Percentiles rank a stretch among this genome's conserved stretches.
These are phyloP conservation scores for Candida endomychidarum DNA, from an alignment of 805 yeast species.

Conservation along the genomic window DNA sequence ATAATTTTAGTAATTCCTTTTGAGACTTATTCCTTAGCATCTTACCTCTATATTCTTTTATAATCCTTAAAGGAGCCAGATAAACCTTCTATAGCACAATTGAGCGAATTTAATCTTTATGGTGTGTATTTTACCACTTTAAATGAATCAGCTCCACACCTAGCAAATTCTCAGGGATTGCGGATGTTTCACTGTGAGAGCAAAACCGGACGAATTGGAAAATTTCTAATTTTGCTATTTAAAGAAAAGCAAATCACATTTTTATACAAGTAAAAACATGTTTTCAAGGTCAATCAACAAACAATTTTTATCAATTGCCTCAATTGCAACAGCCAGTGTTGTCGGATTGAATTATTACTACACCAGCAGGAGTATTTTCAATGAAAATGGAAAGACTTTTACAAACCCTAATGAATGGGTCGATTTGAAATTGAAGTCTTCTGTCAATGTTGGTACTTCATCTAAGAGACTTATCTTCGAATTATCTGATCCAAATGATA, in stretches of 20 bases:
- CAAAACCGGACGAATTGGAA: slow-evolving; percentile 2
- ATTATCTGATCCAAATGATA: slow-evolving; percentile 63
- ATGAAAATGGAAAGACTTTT: slow-evolving; percentile 49
- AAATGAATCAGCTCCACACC: too few relatives aligned
- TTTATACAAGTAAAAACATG: slow-evolving; percentile 6
- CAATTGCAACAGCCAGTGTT: slow-evolving; percentile 31
- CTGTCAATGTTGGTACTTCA: slow-evolving; percentile 54
- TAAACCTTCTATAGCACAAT: too few relatives aligned
- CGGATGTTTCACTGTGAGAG: not conserved
- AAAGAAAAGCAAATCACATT: not conserved
- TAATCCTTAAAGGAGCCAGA: too few relatives aligned
- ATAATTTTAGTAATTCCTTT: slow-evolving; percentile 49
- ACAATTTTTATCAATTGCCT: slow-evolving; percentile 29
- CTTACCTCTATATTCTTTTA: too few relatives aligned
- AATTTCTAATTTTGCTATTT: not conserved
- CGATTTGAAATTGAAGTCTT: slow-evolving; percentile 58
- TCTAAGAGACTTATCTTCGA: slow-evolving; percentile 71
- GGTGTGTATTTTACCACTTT: too few relatives aligned
- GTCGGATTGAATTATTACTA: slow-evolving; percentile 33
- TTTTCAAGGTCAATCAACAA: slow-evolving; percentile 27
- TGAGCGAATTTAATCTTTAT: too few relatives aligned
- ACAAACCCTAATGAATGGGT: slow-evolving; percentile 68
- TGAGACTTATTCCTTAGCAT: slow-evolving; percentile 30
- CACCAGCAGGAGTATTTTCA: slow-evolving; percentile 23
- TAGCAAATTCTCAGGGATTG: not conserved